These are phyloP conservation scores for Aethionema arabicum DNA, from an alignment of 345 rosid genomes.

Conservation along the genomic window DNA sequence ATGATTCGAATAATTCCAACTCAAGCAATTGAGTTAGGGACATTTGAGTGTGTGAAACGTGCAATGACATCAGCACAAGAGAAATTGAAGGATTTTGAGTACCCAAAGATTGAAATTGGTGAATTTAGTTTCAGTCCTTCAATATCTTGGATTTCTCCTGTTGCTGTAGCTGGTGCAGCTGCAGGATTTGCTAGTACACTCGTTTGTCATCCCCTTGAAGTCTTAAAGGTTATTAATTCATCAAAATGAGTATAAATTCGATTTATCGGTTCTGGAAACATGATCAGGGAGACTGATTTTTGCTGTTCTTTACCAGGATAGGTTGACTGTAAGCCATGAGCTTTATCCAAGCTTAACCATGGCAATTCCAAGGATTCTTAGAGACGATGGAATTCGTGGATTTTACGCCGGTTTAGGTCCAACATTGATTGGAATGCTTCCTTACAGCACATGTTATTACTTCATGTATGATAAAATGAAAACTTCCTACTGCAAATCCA, in stretches of 20 bases:
- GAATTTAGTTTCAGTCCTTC: constrained; percentile 55
- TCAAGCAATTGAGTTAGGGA: constrained; percentile 93
- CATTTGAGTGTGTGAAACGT: constrained; percentile 92
- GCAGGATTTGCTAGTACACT: constrained; percentile 92
- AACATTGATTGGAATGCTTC: constrained; percentile 93
- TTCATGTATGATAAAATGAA: constrained; percentile 86
- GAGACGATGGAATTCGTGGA: constrained; percentile 80
- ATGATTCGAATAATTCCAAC: constrained; percentile 94
- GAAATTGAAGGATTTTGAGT: constrained; percentile 54
- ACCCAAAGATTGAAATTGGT: constrained; percentile 65
- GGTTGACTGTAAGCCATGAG: constrained; percentile 87
- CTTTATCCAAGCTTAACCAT: constrained; percentile 73
- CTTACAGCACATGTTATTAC: constrained; percentile 93
- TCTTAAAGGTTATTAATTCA: constrained; percentile 64
- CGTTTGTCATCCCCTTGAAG: constrained; percentile 98
- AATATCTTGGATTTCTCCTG: constrained; percentile 85
- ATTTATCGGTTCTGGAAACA: background rate
- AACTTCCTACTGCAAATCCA: constrained; percentile 65
- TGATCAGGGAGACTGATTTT: constrained; percentile 15
- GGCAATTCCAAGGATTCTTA: constrained; percentile 73
- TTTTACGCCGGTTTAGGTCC: constrained; percentile 87
- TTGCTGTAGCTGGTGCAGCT: constrained; percentile 95
- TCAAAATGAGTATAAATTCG: background rate
- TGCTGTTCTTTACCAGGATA: constrained; percentile 60
- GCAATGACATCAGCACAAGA: constrained; percentile 67